phyloP scores from a whole-genome alignment of 306 rosid genomes.

The Gynostemma pentaphyllum region DNA sequence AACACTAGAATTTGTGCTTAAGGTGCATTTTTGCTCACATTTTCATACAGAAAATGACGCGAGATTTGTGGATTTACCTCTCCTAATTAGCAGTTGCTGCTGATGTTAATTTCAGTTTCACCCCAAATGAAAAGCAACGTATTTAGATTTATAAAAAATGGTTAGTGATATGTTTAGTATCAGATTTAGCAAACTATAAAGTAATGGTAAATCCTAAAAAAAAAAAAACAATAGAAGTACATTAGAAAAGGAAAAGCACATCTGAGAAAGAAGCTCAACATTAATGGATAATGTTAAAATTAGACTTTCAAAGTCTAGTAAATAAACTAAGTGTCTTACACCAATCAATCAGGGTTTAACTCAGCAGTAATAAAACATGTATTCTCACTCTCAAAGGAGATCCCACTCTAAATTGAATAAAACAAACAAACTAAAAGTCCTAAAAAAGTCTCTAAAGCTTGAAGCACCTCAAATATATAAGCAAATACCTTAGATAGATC shows the following conservation, averaged over 20 bases:
- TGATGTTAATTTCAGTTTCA: not conserved
- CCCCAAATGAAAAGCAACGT: not conserved
- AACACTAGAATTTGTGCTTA: not conserved
- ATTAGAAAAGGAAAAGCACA: not conserved
- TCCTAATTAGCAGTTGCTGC: not conserved
- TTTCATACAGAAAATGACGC: not conserved
- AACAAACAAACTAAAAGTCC: not conserved
- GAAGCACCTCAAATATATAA: not conserved
- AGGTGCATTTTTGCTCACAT: not conserved
- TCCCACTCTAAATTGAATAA: too few relatives aligned
- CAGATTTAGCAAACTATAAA: not conserved
- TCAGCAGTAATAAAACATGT: too few relatives aligned
- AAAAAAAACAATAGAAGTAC: not conserved
- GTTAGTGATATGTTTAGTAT: too few relatives aligned
- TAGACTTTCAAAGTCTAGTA: not conserved
- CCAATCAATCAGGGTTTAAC: too few relatives aligned
- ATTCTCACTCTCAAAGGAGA: too few relatives aligned
- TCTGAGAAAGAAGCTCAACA: constrained; percentile 1
- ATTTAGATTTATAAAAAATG: not conserved
- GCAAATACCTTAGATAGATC: not conserved
- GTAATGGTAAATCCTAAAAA: not conserved
- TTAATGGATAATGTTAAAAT: constrained; percentile 4
- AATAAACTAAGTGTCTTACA: too few relatives aligned
- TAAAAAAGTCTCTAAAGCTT: not conserved
- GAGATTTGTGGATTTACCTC: too few relatives aligned